Base-by-base conservation (phyloP, 1,284 basidiomycete species). In the Megacollybia platyphylla region DNA sequence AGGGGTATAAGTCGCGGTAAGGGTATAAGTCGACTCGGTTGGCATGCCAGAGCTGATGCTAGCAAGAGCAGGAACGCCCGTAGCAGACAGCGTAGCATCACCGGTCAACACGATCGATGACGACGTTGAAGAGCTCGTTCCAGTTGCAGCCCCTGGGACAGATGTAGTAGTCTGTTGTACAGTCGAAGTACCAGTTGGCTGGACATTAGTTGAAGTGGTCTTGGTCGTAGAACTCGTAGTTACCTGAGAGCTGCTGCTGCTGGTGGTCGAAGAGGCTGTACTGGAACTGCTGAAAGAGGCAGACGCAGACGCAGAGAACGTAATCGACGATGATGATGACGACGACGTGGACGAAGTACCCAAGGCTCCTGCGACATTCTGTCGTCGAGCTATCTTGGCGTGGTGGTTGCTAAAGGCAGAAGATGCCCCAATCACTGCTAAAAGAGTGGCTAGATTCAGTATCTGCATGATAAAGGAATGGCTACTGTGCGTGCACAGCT, bases 1-100 rank as follows among this genome's bases (percentile, higher is more conserved):
- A 30, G 75, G 59, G 2, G 69, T 37, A 49, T 64, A 82, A 0
- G 78, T 79, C 1, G 70, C 57, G 3, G 71, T 60, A 7, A 73
- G 62, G 2, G 74, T 54, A 2, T 68, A 61, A 0, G 77, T 73
- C 2, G 72, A 48, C 11, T 69, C 67, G 5, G 73, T 63, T 0
- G 82, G 62, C 71, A 85, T 86, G 45, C 78, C 80, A 28, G 73
- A 73, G 2, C 73, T 80, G 48, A 89, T 75, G 41, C 64, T 64
- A n/a, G 65, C 68, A 39, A 87, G 61, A 5, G 76, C 67, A 31
- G 78, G 76, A 31, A 77, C 53, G 36, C 48, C 53, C 18, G 56
- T 51, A 28, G 46, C 51, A 35, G 46, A 41, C 31, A 47, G 24
- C 34, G 45, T 47, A 39, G 40, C 41, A 7, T 42, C 43, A 18